phyloP scores from a whole-genome alignment of 2,329 filamentous ascomycete species.

The Ophiostoma himal-ulmi region DNA sequence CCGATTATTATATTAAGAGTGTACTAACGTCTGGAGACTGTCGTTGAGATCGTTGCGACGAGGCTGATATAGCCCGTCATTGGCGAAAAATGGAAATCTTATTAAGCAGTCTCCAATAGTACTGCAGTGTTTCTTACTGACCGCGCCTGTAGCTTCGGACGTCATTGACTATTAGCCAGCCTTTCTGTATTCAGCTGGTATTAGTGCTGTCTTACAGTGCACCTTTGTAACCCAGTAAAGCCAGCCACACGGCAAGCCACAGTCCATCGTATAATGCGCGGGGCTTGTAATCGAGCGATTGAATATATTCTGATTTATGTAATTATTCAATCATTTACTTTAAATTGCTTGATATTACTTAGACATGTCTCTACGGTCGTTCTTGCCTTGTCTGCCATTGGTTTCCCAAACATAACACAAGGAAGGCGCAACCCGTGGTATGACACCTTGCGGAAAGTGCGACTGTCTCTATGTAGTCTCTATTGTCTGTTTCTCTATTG shows the following conservation, averaged over 20 bases:
- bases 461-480: background rate
- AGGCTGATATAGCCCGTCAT: background rate
- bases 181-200: background rate
- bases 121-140: background rate
- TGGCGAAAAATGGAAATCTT: constrained; percentile 1
- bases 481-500: background rate
- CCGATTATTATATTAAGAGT: background rate
- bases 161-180: background rate
- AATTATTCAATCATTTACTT: background rate
- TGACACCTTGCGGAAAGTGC: background rate
- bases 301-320: background rate
- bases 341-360: background rate
- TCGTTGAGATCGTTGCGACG: background rate
- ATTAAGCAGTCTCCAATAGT: background rate
- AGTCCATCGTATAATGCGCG: constrained; percentile 1
- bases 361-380: background rate
- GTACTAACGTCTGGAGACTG: background rate
- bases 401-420: background rate
- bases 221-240: background rate
- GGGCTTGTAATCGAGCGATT: background rate
- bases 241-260: constrained; percentile 21
- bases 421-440: background rate
- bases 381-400: background rate
- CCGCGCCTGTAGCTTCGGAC: background rate
- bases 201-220: background rate